Base-by-base conservation (phyloP, 805 yeast species). In the Saccharomycopsis sp. region DNA sequence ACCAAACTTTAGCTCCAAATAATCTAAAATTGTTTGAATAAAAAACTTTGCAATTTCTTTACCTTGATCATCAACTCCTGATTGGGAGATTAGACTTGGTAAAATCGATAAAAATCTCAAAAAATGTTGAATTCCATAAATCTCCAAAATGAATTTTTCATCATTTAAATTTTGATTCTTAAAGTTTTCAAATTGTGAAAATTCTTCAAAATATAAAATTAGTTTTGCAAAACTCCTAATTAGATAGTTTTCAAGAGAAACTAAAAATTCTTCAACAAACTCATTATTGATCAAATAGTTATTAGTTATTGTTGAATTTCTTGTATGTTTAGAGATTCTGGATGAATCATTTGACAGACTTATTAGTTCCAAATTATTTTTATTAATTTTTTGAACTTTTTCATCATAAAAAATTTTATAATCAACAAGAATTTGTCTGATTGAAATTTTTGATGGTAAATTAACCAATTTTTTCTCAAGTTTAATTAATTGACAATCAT, bases 401-500 rank as follows among this genome's bases (percentile, higher is more conserved):
- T n/a, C 26, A 10, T 14, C 19, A 31, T 36, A 51, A 3, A 55
- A 52, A 31, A 61, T 56, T 56, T 76, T 86, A 14, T 39, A 39
- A 21, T 67, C 66, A 6, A 57, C 50, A 5, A 89, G 54, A 2
- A 86, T 70, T 2, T 61, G 62, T 1, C 64, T 61, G 1, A 83
- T 80, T 0, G 74, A 67, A 2, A 64, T 63, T 30, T 58, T 58
- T 13, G 73, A 64, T 1, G 96, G 96, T 31, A 88, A 56, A 19
- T 68, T 59, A 2, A 83, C 70, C 31, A 86, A 58, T 55, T 76
- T 74, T 36, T 79, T 77, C 49, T 85, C 81, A 50, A 81, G 81
- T 1, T 96, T 86, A 25, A 89, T 70, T 49, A 67, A 67, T 58
- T 88, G 96, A 96, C 97, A 89, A 62, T 89, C 97, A 56, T 84